Conservation (phyloP, 176 grass and related monocot species). For the Phyllostachys edulis region DNA sequence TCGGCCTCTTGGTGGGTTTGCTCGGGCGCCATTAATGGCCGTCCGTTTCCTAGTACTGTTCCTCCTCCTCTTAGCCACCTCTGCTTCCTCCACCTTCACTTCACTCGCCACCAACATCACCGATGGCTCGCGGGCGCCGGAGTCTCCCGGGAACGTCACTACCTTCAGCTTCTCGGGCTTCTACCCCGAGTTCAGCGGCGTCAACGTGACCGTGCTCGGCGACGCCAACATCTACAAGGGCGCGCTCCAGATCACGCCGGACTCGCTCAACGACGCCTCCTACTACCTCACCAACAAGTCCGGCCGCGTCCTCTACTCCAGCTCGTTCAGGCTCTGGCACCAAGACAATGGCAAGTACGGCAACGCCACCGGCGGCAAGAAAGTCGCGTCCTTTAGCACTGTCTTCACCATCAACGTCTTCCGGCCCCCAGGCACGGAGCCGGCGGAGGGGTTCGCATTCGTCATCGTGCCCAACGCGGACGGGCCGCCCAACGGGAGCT, state of each 20-base stretch:
- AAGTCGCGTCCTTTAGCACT: constrained; percentile 66
- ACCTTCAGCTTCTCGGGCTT: constrained; percentile 56
- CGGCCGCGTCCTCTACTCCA: constrained; percentile 60
- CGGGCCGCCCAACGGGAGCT: constrained; percentile 38
- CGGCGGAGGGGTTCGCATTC: constrained; percentile 83
- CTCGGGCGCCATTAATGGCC: constrained; percentile 33
- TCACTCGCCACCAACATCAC: constrained; percentile 45
- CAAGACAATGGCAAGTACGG: neutral
- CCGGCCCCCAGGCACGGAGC: neutral
- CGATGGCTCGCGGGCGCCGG: neutral
- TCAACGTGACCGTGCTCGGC: constrained; percentile 35
- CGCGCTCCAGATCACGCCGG: constrained; percentile 89
- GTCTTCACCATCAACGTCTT: constrained; percentile 74
- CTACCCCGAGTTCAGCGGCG: neutral
- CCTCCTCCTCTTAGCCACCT: constrained; percentile 3
- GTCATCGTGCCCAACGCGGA: constrained; percentile 41
- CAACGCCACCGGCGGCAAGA: neutral
- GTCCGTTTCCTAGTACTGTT: constrained; percentile 35
- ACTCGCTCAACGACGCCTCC: constrained; percentile 31
- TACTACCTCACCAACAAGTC: constrained; percentile 52
- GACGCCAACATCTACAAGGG: constrained; percentile 38
- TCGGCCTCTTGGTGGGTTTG: neutral
- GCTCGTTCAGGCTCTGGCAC: constrained; percentile 57
- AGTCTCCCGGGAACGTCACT: neutral
- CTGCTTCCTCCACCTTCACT: neutral